phyloP scores from a whole-genome alignment of 805 yeast species.

The Kuraishia ogatae region DNA sequence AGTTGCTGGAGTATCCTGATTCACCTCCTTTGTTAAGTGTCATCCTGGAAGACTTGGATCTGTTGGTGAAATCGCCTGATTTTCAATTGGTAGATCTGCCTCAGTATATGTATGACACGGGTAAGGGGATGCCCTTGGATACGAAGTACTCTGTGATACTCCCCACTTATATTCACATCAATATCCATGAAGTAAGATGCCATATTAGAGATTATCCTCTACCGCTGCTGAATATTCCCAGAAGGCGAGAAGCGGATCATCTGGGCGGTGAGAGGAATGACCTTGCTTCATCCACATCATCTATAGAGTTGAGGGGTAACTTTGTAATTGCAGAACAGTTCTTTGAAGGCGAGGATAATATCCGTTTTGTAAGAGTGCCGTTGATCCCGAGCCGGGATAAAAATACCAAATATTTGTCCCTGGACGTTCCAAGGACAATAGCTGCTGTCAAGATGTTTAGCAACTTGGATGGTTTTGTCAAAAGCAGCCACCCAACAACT shows the following conservation, averaged over 20 bases:
- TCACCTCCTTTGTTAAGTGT: slow-evolving; percentile 43
- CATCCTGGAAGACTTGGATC: slow-evolving; percentile 36
- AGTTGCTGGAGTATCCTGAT: slow-evolving; percentile 35
- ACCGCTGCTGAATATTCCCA: slow-evolving; percentile 71
- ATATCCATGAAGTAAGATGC: slow-evolving; percentile 51
- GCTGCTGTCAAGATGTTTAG: slow-evolving; percentile 68
- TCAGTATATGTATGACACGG: slow-evolving; percentile 58
- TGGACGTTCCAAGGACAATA: slow-evolving; percentile 67
- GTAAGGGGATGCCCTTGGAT: slow-evolving; percentile 76
- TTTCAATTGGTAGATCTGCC: slow-evolving; percentile 41
- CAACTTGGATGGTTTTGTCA: slow-evolving; percentile 45
- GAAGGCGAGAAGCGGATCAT: slow-evolving; percentile 14
- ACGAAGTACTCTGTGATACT: slow-evolving; percentile 58
- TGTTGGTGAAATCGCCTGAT: slow-evolving; percentile 36
- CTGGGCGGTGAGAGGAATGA: slow-evolving; percentile 9
- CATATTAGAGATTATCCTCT: slow-evolving; percentile 82
- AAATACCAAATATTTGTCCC: slow-evolving; percentile 34
- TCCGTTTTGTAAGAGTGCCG: slow-evolving; percentile 56
- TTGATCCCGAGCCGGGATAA: slow-evolving; percentile 37
- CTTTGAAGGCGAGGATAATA: slow-evolving; percentile 36
- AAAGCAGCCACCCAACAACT: slow-evolving; percentile 49
- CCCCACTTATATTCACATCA: slow-evolving; percentile 53
- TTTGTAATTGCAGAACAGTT: slow-evolving; percentile 62
- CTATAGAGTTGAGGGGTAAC: slow-evolving; percentile 46
- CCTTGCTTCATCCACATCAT: slow-evolving; percentile 4